phyloP scores from a whole-genome alignment of 2,329 filamentous ascomycete species.

The Penicillium aurantiogriseum region DNA sequence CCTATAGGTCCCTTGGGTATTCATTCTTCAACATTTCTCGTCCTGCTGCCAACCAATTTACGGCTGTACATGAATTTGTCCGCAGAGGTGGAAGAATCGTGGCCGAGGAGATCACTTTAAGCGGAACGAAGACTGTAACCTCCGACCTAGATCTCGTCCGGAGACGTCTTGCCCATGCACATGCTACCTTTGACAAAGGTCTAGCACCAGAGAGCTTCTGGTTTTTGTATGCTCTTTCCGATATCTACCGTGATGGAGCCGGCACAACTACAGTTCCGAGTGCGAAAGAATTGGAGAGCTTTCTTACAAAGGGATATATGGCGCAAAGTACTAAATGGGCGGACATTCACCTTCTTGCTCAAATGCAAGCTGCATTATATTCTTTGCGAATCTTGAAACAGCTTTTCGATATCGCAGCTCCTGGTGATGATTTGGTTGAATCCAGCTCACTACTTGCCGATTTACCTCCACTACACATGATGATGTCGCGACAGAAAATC shows the following conservation, averaged over 20 bases:
- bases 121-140: conserved; percentile 18
- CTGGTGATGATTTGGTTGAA: conserved; percentile 9
- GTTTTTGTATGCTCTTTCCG: conserved; percentile 36
- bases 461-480: conserved; percentile 33
- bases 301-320: conserved; percentile 31
- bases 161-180: conserved; percentile 23
- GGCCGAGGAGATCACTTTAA: conserved; percentile 28
- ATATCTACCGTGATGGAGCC: conserved; percentile 26
- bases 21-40: conserved; percentile 48
- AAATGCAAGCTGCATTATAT: conserved; percentile 61
- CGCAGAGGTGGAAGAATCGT: conserved; percentile 39
- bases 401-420: conserved; percentile 41
- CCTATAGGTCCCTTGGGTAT: conserved; percentile 56
- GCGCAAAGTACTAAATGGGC: conserved; percentile 53
- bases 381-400: conserved; percentile 62
- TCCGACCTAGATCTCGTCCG: conserved; percentile 21
- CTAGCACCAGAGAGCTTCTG: conserved; percentile 26
- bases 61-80: conserved; percentile 34
- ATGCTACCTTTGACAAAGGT: conserved; percentile 11
- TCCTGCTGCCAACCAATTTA: conserved; percentile 21
- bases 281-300: conserved; percentile 24
- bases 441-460: conserved; percentile 22
- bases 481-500: conserved; percentile 28
- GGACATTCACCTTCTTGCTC: conserved; percentile 60
- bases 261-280: conserved; percentile 16